Base-by-base conservation (phyloP, 1,284 basidiomycete species). In the Ustilago cynodontis region DNA sequence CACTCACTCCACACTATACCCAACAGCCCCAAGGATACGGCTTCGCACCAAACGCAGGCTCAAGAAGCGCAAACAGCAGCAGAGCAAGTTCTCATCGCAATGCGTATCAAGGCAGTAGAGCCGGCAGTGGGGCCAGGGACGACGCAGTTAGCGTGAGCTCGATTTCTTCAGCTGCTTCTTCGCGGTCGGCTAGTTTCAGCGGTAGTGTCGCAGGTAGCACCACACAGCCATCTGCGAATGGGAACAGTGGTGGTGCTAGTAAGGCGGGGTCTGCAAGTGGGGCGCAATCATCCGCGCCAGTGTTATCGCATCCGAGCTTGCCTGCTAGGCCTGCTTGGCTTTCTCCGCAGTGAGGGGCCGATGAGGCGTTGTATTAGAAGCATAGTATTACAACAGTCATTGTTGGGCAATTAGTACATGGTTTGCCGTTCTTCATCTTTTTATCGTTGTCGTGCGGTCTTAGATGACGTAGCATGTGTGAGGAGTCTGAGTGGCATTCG, bases 241-340 rank as follows among this genome's bases (percentile, higher is more conserved):
- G 20, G 2, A 47, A 18, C n/a, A n/a, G n/a, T 11, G 49, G 35
- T 24, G 54, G 35, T 41, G n/a, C 16, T 55, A 26, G 39, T 49
- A 26, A 26, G 7, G 14, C 57, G 6, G 18, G 9, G 33, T 26
- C 55, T 18, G 37, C 24, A 20, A 56, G 39, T n/a, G 52, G 31
- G 10, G 22, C 9, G 33, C 2, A 20, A 26, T 20, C 28, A 37
- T 14, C 54, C 2, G 39, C 39, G 13, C 10, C 54, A n/a, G 10
- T 10, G 2, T n/a, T 64, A 6, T n/a, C 65, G 20, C 73, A 71
- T 60, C 69, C 65, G 1, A 71, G 68, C 18, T 58, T 77, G 41
- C 73, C 73, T 5, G 65, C 69, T 13, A 59, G 69, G 33, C 73
- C 73, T 10, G 29, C 65, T 13, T 77, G 73, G 73, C n/a, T 77